Percentiles rank a stretch among this genome's conserved stretches.
phyloP scores from a whole-genome alignment of 2,329 filamentous ascomycete species.

The Colletotrichum coccodes region DNA sequence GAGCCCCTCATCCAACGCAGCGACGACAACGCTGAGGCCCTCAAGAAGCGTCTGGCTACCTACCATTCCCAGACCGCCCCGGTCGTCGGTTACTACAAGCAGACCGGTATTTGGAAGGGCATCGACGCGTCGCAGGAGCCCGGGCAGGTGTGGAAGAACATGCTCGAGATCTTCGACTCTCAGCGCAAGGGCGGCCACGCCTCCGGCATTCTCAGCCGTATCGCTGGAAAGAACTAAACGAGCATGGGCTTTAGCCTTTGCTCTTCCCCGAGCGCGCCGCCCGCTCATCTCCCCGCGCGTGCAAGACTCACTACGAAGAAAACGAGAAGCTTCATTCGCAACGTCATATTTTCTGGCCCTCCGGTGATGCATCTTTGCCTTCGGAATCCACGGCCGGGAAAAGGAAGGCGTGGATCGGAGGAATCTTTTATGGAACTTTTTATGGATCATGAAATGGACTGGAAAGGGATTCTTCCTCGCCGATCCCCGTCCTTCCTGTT shows the following conservation, averaged over 20 bases:
- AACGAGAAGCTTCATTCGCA: not conserved
- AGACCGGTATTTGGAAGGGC: slow-evolving; percentile 95
- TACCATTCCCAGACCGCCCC: slow-evolving; percentile 95
- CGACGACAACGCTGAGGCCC: slow-evolving; percentile 95
- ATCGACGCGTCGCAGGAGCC: slow-evolving; percentile 97
- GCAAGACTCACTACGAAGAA: not conserved
- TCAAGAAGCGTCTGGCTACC: slow-evolving; percentile 92
- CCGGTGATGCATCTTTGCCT: not conserved
- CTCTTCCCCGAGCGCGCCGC: not conserved
- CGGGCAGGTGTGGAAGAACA: slow-evolving; percentile 92
- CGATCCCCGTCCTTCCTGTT: not conserved
- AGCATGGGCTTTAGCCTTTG: not conserved
- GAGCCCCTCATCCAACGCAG: slow-evolving; percentile 96
- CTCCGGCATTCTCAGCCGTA: slow-evolving; percentile 52
- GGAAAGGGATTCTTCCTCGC: slow-evolving; percentile 6
- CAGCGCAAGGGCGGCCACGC: slow-evolving; percentile 40
- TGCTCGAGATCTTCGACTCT: slow-evolving; percentile 82
- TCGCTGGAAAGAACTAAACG: slow-evolving; percentile 42
- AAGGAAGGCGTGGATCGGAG: slow-evolving; percentile 21
- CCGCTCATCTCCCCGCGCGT: not conserved
- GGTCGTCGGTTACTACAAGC: slow-evolving; percentile 96
- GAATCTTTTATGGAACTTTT: slow-evolving; percentile 29
- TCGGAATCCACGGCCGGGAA: slow-evolving; percentile 8
- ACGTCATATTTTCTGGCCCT: not conserved
- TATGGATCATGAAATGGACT: slow-evolving; percentile 32